Conservation (phyloP, 345 rosid genomes). For the Geranium brycei region DNA sequence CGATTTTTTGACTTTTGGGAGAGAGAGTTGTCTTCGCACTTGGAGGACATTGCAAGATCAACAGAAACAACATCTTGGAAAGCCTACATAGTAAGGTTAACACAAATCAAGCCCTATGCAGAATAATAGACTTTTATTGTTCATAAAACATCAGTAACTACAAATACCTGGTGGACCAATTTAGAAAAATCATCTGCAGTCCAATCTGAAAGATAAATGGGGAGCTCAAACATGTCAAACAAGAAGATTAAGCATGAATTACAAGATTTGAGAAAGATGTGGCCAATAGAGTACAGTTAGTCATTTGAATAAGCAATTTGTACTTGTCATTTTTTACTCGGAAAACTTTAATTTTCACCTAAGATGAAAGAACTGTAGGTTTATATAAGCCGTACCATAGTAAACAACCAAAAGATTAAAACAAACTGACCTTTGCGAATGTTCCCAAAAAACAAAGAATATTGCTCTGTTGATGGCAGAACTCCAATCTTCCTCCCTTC, state of each 20-base stretch:
- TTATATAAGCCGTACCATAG: background rate
- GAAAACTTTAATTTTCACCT: background rate
- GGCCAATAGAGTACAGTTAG: background rate
- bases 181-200: background rate
- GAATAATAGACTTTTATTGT: background rate
- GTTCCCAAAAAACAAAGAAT: conserved; percentile 1
- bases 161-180: background rate
- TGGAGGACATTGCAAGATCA: conserved; percentile 1
- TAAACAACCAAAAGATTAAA: too few relatives aligned
- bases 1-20: background rate
- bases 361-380: background rate
- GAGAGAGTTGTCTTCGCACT: background rate
- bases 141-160: background rate
- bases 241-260: background rate
- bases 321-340: background rate
- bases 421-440: conserved; percentile 2
- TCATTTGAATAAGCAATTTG: background rate
- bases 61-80: conserved; percentile 3
- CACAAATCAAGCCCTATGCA: background rate
- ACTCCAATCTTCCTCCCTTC: conserved; percentile 2
- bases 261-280: background rate
- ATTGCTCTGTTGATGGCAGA: conserved; percentile 2
- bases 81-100: background rate
- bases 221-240: background rate
- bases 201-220: background rate